Evolutionary conservation across 2,329 filamentous ascomycete genomes (phyloP).

Genomic region (Cyphellophora europaea): DNA sequence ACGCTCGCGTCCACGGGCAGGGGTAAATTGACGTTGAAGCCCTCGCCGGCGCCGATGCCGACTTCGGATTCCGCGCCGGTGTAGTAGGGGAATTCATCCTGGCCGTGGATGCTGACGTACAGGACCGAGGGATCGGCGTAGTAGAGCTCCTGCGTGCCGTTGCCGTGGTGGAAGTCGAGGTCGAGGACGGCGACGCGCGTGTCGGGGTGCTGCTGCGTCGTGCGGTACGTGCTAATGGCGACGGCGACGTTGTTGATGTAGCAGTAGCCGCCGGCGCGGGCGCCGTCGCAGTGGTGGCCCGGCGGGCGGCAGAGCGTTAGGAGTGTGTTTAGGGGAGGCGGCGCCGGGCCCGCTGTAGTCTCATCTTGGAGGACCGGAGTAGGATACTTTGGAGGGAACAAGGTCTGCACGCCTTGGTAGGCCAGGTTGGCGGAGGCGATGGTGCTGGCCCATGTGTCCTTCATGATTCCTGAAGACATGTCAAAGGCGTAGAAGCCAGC

Average conservation of each 20-base stretch:
- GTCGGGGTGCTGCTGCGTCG: neutral
- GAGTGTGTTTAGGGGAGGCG: constrained; percentile 10
- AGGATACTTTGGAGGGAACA: too few species aligned
- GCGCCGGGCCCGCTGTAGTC: too few species aligned
- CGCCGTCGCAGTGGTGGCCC: constrained; percentile 19
- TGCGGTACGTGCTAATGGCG: constrained; percentile 11
- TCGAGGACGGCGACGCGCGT: constrained; percentile 15
- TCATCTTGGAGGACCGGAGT: too few species aligned
- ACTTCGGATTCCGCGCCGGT: constrained; percentile 14
- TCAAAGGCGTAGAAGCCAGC: constrained; percentile 20
- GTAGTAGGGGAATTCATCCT: constrained; percentile 26
- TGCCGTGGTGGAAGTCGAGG: constrained; percentile 20
- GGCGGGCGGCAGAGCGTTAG: constrained; percentile 17
- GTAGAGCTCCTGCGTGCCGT: constrained; percentile 20
- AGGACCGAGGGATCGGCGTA: constrained; percentile 22
- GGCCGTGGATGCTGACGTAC: constrained; percentile 25
- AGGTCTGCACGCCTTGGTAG: constrained; percentile 13
- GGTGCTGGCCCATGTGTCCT: constrained; percentile 13
- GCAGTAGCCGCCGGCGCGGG: constrained; percentile 18
- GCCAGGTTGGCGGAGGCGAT: constrained; percentile 19
- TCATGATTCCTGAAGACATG: constrained; percentile 18
- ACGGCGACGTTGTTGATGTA: constrained; percentile 19
- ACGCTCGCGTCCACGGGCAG: constrained; percentile 13
- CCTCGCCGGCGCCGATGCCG: constrained; percentile 8
- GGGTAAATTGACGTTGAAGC: constrained; percentile 17